Percentiles rank a stretch among this genome's conserved stretches.
phyloP scores from a whole-genome alignment of 192 early-diverging fungal species.

The Coemansia erecta region DNA sequence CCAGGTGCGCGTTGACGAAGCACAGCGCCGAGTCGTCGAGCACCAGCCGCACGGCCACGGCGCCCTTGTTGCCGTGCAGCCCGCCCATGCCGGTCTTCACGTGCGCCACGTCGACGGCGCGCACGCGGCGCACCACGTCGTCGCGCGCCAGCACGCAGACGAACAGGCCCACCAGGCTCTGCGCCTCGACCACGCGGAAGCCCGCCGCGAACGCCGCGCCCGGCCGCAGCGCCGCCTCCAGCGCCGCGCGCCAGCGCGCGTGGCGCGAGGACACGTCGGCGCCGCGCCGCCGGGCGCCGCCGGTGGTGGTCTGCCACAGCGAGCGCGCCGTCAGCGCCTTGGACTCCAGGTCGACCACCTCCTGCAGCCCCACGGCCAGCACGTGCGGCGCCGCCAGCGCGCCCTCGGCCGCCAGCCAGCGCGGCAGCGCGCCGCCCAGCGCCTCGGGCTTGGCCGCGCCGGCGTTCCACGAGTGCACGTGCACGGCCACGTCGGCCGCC shows the following conservation, averaged over 20 bases:
- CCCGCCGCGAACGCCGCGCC: slow-evolving; percentile 41
- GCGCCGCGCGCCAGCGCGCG: slow-evolving; percentile 77
- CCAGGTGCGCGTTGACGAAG: slow-evolving; percentile 89
- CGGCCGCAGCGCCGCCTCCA: slow-evolving; percentile 60
- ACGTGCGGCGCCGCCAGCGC: slow-evolving; percentile 69
- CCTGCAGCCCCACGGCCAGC: slow-evolving; percentile 89
- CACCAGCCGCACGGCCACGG: slow-evolving; percentile 75
- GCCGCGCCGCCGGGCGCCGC: slow-evolving; percentile 16
- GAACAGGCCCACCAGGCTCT: slow-evolving; percentile 89
- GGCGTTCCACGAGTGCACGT: slow-evolving; percentile 93
- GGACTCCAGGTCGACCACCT: slow-evolving; percentile 88
- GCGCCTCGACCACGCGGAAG: slow-evolving; percentile 68
- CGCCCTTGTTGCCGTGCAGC: slow-evolving; percentile 94
- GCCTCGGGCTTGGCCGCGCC: slow-evolving; percentile 84
- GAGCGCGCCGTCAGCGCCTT: slow-evolving; percentile 73
- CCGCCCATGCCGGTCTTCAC: slow-evolving; percentile 92
- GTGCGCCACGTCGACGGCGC: slow-evolving; percentile 62
- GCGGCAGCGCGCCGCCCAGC: slow-evolving; percentile 50
- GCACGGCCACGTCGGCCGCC: slow-evolving; percentile 64
- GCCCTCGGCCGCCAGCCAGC: slow-evolving; percentile 42
- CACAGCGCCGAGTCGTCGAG: slow-evolving; percentile 81
- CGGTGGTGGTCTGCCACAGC: slow-evolving; percentile 40
- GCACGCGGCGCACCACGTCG: slow-evolving; percentile 53
- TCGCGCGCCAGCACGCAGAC: slow-evolving; percentile 79
- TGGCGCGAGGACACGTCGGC: slow-evolving; percentile 62